A percentile compares a stretch with the other conserved stretches of the same genome.
Conservation (phyloP, 164 flowering plant species). For the Nymphaea thermarum region DNA sequence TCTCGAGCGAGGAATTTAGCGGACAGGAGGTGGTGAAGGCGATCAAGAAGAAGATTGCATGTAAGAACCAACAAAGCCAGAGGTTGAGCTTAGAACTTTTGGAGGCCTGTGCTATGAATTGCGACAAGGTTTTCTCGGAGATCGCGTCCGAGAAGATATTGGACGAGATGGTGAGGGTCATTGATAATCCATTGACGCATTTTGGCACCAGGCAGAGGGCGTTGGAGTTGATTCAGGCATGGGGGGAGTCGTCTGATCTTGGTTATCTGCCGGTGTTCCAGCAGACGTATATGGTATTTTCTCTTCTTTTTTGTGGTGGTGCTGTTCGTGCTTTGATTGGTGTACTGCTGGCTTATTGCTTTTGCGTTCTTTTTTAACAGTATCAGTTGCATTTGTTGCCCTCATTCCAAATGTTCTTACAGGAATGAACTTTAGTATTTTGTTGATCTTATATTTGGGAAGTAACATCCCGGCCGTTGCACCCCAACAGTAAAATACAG, state of each 20-base stretch:
- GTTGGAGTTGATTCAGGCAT: conserved; percentile 59
- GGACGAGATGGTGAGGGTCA: conserved; percentile 84
- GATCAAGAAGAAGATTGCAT: conserved; percentile 56
- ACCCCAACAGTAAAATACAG: too few relatives aligned
- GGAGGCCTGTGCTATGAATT: conserved; percentile 69
- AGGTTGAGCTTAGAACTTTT: conserved; percentile 57
- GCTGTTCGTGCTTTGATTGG: too few relatives aligned
- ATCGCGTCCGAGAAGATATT: conserved; percentile 85
- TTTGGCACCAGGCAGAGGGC: conserved; percentile 29
- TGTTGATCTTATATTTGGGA: too few relatives aligned
- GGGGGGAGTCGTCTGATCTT: conserved; percentile 68
- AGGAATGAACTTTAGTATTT: too few relatives aligned
- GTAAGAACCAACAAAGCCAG: conserved; percentile 31
- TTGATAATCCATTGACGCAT: conserved; percentile 49
- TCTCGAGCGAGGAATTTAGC: conserved; percentile 50
- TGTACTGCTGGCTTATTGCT: too few relatives aligned
- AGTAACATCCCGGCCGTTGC: too few relatives aligned
- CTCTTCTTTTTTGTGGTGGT: not conserved
- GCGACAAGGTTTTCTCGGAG: conserved; percentile 82
- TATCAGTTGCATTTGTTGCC: too few relatives aligned
- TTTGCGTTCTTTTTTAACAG: too few relatives aligned
- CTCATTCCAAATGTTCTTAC: too few relatives aligned
- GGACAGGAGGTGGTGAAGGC: conserved; percentile 62
- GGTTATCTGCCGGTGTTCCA: conserved; percentile 71
- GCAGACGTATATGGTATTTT: conserved; percentile 59